Evolutionary conservation across 331 rosid genomes (phyloP), one percentile per base, ranked within the genome.

Genomic region (Phaseolus coccineus): DNA sequence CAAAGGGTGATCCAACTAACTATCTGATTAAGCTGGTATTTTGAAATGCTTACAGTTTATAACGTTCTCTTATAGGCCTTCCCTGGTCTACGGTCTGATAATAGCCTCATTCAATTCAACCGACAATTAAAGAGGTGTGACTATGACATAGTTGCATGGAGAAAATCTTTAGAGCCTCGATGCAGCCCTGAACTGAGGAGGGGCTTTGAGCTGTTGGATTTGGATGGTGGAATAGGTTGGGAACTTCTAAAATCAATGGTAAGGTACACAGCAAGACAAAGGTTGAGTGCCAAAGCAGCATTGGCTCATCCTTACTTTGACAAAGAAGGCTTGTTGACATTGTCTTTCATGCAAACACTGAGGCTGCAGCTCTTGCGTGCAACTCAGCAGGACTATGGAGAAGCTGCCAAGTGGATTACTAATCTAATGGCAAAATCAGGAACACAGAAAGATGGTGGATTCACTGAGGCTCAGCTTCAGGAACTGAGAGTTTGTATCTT

Each of bases 141-240:
- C 80, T 95, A 95, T 76, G 97, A 95, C 88, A 83, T 95, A 81
- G 91, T 84, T 71, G 87, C 95, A 6, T 95, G 99, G 99, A 87
- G 97, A 84, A 85, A 78, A 71, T 77, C 55, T 7, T 82, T 86
- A 3, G 97, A 93, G 86, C 85, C 93, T 62, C 91, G 97, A 59
- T 91, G 97, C 4, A 47, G 87, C n/a, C 33, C 87, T 14, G 99
- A 95, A 2, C 82, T 95, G 14, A 81, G 97, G 67, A 90, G 79
- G 77, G 99, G 99, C 39, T 95, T 95, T 65, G 96, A 95, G 82
- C 67, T 95, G 84, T 76, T 95, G 94, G 93, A 91, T 80, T 91
- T 93, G 81, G 99, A 91, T 82, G 99, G 92, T 42, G 98, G 97
- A 76, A 85, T 85, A 16, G 97, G 99, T 75, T 93, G 99, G 99